A percentile compares a stretch with the other conserved stretches of the same genome.
Conservation (phyloP, 768 basidiomycete species). For the Candolleomyces eurysporus region DNA sequence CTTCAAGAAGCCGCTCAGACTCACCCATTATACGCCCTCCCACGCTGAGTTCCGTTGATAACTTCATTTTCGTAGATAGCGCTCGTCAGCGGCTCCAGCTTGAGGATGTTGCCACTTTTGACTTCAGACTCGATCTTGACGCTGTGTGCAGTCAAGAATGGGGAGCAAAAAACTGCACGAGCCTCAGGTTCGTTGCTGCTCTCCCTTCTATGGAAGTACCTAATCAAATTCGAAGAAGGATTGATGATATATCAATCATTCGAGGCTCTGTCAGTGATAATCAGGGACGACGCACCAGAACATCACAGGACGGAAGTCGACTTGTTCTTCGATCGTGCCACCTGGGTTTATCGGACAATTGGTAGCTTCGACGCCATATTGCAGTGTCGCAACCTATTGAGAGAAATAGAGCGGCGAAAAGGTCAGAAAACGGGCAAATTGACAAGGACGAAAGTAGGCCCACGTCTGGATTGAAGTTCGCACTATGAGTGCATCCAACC, state of each 20-base stretch:
- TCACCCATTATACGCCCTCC: slow-evolving; percentile 61
- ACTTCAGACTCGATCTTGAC: not conserved
- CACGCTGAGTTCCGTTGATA: slow-evolving; percentile 41
- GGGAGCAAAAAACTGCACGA: slow-evolving; percentile 56
- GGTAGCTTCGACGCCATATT: slow-evolving; percentile 47
- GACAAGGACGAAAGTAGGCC: slow-evolving; percentile 1
- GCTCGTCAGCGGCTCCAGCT: not conserved
- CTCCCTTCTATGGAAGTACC: slow-evolving; percentile 39
- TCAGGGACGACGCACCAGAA: slow-evolving; percentile 48
- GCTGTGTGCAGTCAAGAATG: slow-evolving; percentile 33
- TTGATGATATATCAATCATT: too few relatives aligned
- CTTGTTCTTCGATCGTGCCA: slow-evolving; percentile 18
- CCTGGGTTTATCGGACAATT: slow-evolving; percentile 30
- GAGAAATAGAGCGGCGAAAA: not conserved
- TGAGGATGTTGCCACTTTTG: not conserved
- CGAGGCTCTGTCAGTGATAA: not conserved
- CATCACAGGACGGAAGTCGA: slow-evolving; percentile 53
- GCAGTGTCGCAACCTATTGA: slow-evolving; percentile 35
- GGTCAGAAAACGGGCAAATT: not conserved
- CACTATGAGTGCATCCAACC: slow-evolving; percentile 41
- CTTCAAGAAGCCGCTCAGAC: slow-evolving; percentile 10
- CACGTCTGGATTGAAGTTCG: slow-evolving; percentile 37
- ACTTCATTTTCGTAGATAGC: slow-evolving; percentile 20
- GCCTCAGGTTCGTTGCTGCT: slow-evolving; percentile 35
- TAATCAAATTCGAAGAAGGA: not conserved